Evolutionary conservation across 768 basidiomycete species (phyloP), one percentile per base, ranked within the genome.

Genomic region (Lepiota brunneoincarnata): DNA sequence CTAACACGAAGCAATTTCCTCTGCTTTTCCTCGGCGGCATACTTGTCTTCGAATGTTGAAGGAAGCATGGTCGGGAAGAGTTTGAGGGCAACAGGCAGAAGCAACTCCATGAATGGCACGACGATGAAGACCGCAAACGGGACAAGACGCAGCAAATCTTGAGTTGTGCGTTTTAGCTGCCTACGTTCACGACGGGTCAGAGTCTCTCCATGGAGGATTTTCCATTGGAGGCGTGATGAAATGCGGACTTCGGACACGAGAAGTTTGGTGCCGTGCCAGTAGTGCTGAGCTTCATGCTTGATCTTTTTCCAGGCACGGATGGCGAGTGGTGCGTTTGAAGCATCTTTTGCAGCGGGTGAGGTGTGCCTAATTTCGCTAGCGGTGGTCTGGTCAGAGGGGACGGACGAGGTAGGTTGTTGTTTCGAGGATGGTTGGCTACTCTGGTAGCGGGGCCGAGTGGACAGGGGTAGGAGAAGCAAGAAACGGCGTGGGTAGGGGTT

Each of bases 31-130:
- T 97, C 93, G 49, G 92, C 93, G 38, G 93, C 87, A 64, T 87
- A 97, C 70, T 96, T 95, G 75, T 98, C 96, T 67, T 98, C 94
- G 59, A 99, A 98, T 0, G 97, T 99, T 0, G 92, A 95, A 0
- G 97, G 97, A 4, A 99, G 82, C 93, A 98, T 98, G 70, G 91
- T 98, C 12, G 97, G 97, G 81, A 99, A 99, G 40, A 99, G 72
- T 69, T 96, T 97, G 60, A 99, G 79, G 0, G 94, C 95, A 37
- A 99, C 92, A 2, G 97, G 97, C 2, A 99, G 82, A 4, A 99
- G 78, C 15, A 99, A 68, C 67, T 98, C 97, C 96, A 98, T 98
- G 79, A 98, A 98, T 1, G 97, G 97, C 2, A 99, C 92, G 62
- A 97, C 77, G 58, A 98, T 67, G 73, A 99, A 98, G 46, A 93